phyloP scores from a whole-genome alignment of 23 red algal genomes.

The Chondrus crispus region DNA sequence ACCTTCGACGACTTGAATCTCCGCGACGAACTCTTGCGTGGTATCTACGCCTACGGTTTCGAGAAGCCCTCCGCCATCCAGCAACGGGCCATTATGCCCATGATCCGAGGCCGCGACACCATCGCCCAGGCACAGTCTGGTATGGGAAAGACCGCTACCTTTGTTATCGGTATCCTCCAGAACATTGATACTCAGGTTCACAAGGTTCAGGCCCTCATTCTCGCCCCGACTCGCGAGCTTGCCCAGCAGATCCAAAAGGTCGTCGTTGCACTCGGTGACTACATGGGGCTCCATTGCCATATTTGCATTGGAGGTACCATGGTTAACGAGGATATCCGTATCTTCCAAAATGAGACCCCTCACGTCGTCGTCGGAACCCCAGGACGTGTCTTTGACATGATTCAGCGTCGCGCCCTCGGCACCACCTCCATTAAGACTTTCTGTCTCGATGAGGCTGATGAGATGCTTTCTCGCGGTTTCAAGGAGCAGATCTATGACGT shows the following conservation, averaged over 20 bases:
- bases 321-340: conserved; percentile 91
- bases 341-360: conserved; percentile 87
- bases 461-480: conserved; percentile 99
- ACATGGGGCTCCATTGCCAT: conserved; percentile 88
- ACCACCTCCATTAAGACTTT: conserved; percentile 97
- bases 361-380: conserved; percentile 98
- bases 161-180: conserved; percentile 96
- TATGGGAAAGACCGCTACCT: conserved; percentile 98
- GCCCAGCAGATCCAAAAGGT: conserved; percentile 99
- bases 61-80: conserved; percentile 99
- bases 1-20: conserved; percentile 97
- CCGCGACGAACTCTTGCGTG: conserved; percentile 90
- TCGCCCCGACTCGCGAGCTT: conserved; percentile 97
- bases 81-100: conserved; percentile 94
- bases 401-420: conserved; percentile 84
- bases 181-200: conserved; percentile 91
- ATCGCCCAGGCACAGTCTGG: conserved; percentile 99
- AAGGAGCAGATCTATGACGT: conserved; percentile 99
- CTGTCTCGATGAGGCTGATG: conserved; percentile 97
- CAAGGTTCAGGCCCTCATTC: conserved; percentile 97
- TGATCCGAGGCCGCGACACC: conserved; percentile 89
- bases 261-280: conserved; percentile 85
- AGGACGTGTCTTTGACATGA: conserved; percentile 97
- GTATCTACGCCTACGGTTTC: conserved; percentile 98
- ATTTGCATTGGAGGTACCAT: conserved; percentile 97